Evolutionary conservation across 306 rosid species (phyloP).

Genomic region (Dryas drummondii): DNA sequence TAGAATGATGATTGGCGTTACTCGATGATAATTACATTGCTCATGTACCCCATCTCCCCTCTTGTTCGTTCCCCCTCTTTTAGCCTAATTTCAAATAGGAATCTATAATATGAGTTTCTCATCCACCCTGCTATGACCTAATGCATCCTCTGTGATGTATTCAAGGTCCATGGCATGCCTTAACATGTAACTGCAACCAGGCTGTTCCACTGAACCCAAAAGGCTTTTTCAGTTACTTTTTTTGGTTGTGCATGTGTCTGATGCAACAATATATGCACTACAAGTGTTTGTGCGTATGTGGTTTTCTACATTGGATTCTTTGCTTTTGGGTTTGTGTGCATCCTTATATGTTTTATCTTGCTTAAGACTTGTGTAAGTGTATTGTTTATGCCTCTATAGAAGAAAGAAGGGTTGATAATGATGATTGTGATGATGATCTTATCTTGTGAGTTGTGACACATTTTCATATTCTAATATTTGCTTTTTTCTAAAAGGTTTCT

Average conservation of each 20-base stretch:
- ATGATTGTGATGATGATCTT: not conserved
- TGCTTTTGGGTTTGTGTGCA: not conserved
- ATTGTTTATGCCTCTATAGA: not conserved
- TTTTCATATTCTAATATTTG: not conserved
- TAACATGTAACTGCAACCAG: not conserved
- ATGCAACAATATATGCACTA: not conserved
- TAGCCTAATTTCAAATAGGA: too few species aligned
- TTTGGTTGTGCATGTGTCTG: not conserved
- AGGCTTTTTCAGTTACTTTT: not conserved
- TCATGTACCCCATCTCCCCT: not conserved
- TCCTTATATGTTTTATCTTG: not conserved
- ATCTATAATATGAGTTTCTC: not conserved
- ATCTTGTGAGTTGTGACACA: not conserved
- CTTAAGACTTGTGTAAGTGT: not conserved
- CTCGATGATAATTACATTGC: not conserved
- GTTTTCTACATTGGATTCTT: not conserved
- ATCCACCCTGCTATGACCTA: not conserved
- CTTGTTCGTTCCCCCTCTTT: too few species aligned
- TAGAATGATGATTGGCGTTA: not conserved
- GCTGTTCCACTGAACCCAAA: not conserved
- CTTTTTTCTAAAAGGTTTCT: slow-evolving; percentile 59
- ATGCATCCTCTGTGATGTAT: not conserved
- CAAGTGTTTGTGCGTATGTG: not conserved
- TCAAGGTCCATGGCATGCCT: not conserved
- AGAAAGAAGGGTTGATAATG: not conserved